Base-by-base conservation (phyloP, 805 yeast species). In the Starmerella bombicola region DNA sequence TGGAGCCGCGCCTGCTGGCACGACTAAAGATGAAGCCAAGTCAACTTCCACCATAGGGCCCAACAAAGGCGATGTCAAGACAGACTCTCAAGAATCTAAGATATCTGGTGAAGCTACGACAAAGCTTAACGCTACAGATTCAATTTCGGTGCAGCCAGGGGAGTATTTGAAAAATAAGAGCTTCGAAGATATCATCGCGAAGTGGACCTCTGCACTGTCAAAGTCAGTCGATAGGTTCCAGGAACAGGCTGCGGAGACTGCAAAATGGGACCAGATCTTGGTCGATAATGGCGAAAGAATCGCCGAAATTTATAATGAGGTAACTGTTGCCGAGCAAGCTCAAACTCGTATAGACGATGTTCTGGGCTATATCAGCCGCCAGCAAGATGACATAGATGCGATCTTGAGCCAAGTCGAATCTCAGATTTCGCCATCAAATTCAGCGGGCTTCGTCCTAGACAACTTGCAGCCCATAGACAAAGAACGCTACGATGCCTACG, bases 131-230 rank as follows among this genome's bases (percentile, higher is more conserved):
- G 42, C 40, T 8, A 30, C 39, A 12, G 41, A 46, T 10, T 18
- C 52, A 0, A 37, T 47, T 4, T 37, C 52, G 1, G 29, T 84
- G 3, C 74, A 54, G 4, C 57, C 64, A 3, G 56, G 64, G 13
- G 56, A 57, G 17, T 59, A 93, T 4, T 70, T 91, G 28, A 85
- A 82, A 53, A 91, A 91, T 62, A 84, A 84, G 59, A 84, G 95
- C 1, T 66, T 91, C 55, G 97, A 91, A 55, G 97, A 91, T 57
- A 69, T 91, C 50, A 80, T 91, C 32, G 73, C 85, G 12, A 85
- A 80, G 60, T 91, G 98, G 98, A 80, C 96, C 0, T 74, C 76
- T 41, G 93, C 91, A 50, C 62, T 91, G 44, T 68, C 88, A 2
- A 69, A 73, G 12, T 75, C 91, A 0, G 73, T 88, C 2, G 68